phyloP scores from a whole-genome alignment of 2,329 filamentous ascomycete species.

The Hirsutella minnesotensis region DNA sequence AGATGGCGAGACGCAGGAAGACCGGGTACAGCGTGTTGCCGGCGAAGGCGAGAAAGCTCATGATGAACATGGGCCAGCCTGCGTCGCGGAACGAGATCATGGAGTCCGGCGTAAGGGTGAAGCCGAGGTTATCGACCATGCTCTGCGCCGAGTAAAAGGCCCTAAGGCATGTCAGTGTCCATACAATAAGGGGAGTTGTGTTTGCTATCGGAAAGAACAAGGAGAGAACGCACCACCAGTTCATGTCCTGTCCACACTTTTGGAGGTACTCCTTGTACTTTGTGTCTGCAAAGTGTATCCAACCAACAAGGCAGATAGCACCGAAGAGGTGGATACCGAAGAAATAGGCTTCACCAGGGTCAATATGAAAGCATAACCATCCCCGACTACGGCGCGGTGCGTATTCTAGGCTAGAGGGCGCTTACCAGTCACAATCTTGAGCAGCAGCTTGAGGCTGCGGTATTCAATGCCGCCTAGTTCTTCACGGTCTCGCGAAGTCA shows the following conservation, averaged over 20 bases:
- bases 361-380: too few relatives aligned
- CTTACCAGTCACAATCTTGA: conserved; percentile 32
- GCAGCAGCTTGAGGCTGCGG: conserved; percentile 32
- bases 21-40: conserved; percentile 47
- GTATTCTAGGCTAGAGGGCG: background rate
- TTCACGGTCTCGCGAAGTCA: conserved; percentile 17
- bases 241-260: conserved; percentile 24
- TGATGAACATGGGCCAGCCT: conserved; percentile 29
- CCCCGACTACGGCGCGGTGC: too few relatives aligned
- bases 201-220: too few relatives aligned
- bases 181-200: too few relatives aligned
- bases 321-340: conserved; percentile 33
- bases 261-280: conserved; percentile 29
- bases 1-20: conserved; percentile 45
- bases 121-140: conserved; percentile 39
- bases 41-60: conserved; percentile 35
- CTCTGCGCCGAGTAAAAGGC: conserved; percentile 38
- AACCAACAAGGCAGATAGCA: conserved; percentile 32
- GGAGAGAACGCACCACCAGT: conserved; percentile 42
- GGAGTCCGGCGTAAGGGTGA: conserved; percentile 42
- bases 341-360: conserved; percentile 35
- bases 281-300: conserved; percentile 28
- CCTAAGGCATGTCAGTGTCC: too few relatives aligned
- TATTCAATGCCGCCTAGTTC: conserved; percentile 41
- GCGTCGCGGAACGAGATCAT: conserved; percentile 37